Base-by-base conservation (phyloP, 2,329 filamentous ascomycete species). In the Xenoacremonium recifei region DNA sequence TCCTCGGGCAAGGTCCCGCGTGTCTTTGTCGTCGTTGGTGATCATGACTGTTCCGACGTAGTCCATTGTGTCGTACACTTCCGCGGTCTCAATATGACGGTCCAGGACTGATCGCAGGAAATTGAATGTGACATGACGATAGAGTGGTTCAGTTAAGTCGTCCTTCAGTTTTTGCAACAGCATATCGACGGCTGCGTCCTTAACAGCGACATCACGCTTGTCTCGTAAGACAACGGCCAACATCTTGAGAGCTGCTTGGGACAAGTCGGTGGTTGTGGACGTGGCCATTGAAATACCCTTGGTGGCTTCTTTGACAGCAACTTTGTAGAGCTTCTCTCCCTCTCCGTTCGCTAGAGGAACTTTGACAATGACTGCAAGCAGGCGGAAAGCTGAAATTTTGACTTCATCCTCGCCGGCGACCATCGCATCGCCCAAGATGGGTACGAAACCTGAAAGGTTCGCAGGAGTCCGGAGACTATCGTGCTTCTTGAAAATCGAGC, bases 21-120 rank as follows among this genome's bases (percentile, higher is more conserved):
- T 92, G 50, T 87, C 84, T 54, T 87, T 86, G 54, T 95, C 91
- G 49, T 96, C 89, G 60, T 97, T 97, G 33, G 87, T 96, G 42
- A 99, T 87, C 91, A 97, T 97, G 63, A 96, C 86, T 4, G 80
- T 84, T 35, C 89, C 89, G 21, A 95, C 85, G 56, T 90, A 84
- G 62, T 99, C 93, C 49, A 96, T 79, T 7, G 87, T 85, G 59
- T 97, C 92, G 61, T 99, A 99, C 21, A 99, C 84, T 31, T 86
- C 79, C 0, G 91, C 85, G 6, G 95, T 90, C 57, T 96, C 79
- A 32, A 97, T 76, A 61, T 87, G 92, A 15, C 91, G 82, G 39
- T 88, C 85, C 60, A 99, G 79, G 19, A 97, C 83, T 1, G 89
- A 87, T 31, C 91, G 85, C 44, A 99, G 69, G 66, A 99, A 97